A percentile compares a stretch with the other conserved stretches of the same genome.
Conservation (phyloP, 1,139 yeast genomes). For the Lodderomyces metapsilosis region DNA sequence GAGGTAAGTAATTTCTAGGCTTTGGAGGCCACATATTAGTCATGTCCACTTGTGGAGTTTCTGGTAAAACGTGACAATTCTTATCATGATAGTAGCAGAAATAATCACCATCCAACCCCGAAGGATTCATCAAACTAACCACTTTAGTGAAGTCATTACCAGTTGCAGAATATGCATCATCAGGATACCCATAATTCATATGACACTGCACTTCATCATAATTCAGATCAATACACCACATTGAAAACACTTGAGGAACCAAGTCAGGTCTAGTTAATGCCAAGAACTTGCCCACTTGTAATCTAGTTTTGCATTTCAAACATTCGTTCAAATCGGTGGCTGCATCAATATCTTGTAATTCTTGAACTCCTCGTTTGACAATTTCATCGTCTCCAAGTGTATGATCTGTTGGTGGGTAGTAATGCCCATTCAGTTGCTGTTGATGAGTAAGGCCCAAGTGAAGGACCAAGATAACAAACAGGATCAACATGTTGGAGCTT, state of each 20-base stretch:
- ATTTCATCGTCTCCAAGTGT: slow-evolving; percentile 17
- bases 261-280: slow-evolving; percentile 41
- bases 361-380: slow-evolving; percentile 15
- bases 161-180: slow-evolving; percentile 19
- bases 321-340: slow-evolving; percentile 28
- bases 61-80: slow-evolving; percentile 43
- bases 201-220: slow-evolving; percentile 23
- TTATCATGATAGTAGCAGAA: slow-evolving; percentile 51
- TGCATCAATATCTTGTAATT: slow-evolving; percentile 21
- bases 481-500: slow-evolving; percentile 2
- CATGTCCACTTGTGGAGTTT: slow-evolving; percentile 39
- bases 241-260: slow-evolving; percentile 37
- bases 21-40: slow-evolving; percentile 40
- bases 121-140: slow-evolving; percentile 46
- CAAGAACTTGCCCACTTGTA: slow-evolving; percentile 41
- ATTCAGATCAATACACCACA: slow-evolving; percentile 45
- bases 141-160: slow-evolving; percentile 45
- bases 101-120: slow-evolving; percentile 50
- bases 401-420: slow-evolving; percentile 15
- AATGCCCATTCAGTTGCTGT: slow-evolving; percentile 8
- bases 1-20: slow-evolving; percentile 29
- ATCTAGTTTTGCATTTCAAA: slow-evolving; percentile 37
- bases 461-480: background rate
- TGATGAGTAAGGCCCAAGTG: slow-evolving; percentile 3
- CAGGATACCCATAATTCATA: slow-evolving; percentile 23